These are phyloP conservation scores for Talaromyces verruculosus DNA, from an alignment of 2,329 filamentous ascomycete genomes.

Conservation along the genomic window DNA sequence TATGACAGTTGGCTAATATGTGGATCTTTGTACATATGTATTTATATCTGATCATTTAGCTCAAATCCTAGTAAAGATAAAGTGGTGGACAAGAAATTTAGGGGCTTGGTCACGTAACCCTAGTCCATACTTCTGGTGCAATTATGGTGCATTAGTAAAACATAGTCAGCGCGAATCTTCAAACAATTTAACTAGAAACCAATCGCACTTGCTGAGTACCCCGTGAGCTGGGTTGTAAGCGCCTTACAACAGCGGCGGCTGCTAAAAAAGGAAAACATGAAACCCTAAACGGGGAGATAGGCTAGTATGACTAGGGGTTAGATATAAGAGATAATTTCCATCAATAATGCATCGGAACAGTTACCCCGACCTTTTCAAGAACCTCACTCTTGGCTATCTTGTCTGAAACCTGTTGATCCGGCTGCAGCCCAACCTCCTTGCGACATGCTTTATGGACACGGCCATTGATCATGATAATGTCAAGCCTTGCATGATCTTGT, in stretches of 20 bases:
- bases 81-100: neutral
- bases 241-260: neutral
- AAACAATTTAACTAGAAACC: neutral
- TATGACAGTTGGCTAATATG: neutral
- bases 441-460: constrained; percentile 42
- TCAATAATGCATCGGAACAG: neutral
- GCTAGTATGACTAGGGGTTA: neutral
- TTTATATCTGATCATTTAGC: neutral
- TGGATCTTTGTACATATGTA: neutral
- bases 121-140: neutral
- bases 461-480: constrained; percentile 52
- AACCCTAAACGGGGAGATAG: neutral
- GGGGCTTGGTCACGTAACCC: neutral
- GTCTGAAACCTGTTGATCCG: neutral
- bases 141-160: neutral
- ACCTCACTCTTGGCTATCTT: neutral
- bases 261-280: neutral
- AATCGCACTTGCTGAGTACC: neutral
- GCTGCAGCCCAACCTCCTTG: neutral
- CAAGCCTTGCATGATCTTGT: constrained; percentile 46
- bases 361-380: neutral
- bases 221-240: neutral
- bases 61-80: neutral
- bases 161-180: neutral
- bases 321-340: neutral